Evolutionary conservation across 768 basidiomycete genomes (phyloP), one percentile per base, ranked within the genome.

Genomic region (Lenzites betulinus): DNA sequence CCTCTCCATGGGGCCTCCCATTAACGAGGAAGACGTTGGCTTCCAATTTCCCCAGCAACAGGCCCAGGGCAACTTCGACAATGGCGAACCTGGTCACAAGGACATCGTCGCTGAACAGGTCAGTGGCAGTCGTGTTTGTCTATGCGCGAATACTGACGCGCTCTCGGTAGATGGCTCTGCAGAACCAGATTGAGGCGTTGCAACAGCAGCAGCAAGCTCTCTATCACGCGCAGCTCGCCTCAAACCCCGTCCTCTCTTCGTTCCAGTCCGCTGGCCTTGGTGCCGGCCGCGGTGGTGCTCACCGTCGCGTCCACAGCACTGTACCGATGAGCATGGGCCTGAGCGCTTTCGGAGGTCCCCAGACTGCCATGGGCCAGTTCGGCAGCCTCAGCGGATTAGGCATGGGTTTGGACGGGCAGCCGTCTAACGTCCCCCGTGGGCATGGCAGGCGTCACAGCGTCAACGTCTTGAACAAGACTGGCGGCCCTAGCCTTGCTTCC

Each of bases 71-170:
- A 64, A 69, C 42, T 70, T 64, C 62, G 74, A 76, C 61, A 65
- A 64, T 47, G 64, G 69, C 18, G 65, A 70, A 62, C 35, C 71
- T 69, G 51, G 56, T 22, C 83, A 84, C 25, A 88, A 86, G 52
- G 93, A 96, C 71, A 85, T 95, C 58, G 95, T 98, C 93, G 93
- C 93, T 7, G 94, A 98, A 74, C 96, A 98, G 83, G 94, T 93
- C 65, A 62, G 77, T 62, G n/a, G 36, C 26, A 43, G 62, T 33
- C 25, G 22, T n/a, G 58, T 52, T 38, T 41, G 30, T 18, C 39
- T 46, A 23, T 35, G 58, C 41, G 18, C 20, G 23, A 12, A 22
- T 50, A 30, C 44, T 30, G 20, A 58, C 48, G 7, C 20, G 26
- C 25, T 39, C 28, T 35, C 8, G 26, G 25, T 69, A 93, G 91